Percentiles rank a stretch among this genome's conserved stretches.
Evolutionary conservation across 257 asterid species (phyloP).

Genomic region (Solanum peruvianum): DNA sequence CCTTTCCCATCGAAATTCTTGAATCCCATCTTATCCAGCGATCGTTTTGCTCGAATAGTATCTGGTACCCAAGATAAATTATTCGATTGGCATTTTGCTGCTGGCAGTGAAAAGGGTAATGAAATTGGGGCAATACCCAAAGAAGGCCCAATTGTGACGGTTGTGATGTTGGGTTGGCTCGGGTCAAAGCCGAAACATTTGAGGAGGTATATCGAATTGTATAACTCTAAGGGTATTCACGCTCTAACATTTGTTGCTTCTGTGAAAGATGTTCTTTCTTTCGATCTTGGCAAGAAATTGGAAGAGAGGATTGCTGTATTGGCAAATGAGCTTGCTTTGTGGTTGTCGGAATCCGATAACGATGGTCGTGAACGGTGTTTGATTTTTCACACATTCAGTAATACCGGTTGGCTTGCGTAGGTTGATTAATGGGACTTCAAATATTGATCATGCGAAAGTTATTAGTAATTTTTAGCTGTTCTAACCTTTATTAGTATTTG

Average conservation of each 20-base stretch:
- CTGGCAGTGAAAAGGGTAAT: not conserved
- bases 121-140: constrained; percentile 2
- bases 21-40: constrained; percentile 6
- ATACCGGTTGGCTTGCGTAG: constrained; percentile 96
- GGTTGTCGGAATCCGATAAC: constrained; percentile 40
- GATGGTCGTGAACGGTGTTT: constrained; percentile 47
- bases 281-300: constrained; percentile 60
- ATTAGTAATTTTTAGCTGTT: not conserved
- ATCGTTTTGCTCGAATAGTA: constrained; percentile 17
- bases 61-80: constrained; percentile 11
- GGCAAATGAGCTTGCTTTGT: constrained; percentile 40
- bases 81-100: constrained; percentile 34
- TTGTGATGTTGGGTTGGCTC: constrained; percentile 83
- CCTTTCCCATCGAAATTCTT: not conserved
- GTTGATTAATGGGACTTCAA: constrained; percentile 27
- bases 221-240: constrained; percentile 56
- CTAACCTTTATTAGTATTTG: not conserved
- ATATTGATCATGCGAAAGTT: not conserved
- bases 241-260: constrained; percentile 64
- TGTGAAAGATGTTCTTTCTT: constrained; percentile 56
- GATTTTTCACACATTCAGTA: constrained; percentile 82
- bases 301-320: constrained; percentile 42
- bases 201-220: constrained; percentile 56
- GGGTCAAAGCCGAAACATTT: constrained; percentile 69
- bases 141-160: constrained; percentile 47